Base-by-base conservation (phyloP, 1,139 yeast genomes). In the Geotrichum siamense region DNA sequence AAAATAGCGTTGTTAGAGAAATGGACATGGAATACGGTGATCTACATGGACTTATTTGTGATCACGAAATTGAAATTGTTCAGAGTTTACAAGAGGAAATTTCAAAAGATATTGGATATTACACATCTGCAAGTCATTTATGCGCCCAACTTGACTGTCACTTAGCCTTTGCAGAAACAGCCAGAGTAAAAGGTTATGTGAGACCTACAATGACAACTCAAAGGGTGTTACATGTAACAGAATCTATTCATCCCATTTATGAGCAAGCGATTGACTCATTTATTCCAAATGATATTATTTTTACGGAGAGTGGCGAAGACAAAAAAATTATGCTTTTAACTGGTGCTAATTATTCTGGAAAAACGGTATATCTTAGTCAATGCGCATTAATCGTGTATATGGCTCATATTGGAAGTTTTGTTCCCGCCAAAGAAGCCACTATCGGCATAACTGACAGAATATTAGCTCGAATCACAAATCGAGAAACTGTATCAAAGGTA, bases 331-430 rank as follows among this genome's bases (percentile, higher is more conserved):
- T 62, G 52, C 56, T 74, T 0, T 53, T 74, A 0, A 71, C 77
- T 0, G 78, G 78, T 0, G 76, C 78, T 0, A 73, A 74, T 53
- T 68, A 68, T 45, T 74, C 78, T 3, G 78, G 78, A 0, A 74
- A 74, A 52, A 69, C 77, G 0, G 73, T 74, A 0, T 68, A 65
- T 43, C 53, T 74, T 16, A 56, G 67, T 0, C 76, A 71, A 44
- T 57, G 65, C 32, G 78, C 75, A 0, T 51, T 72, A 30, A 64
- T 70, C 16, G 68, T 69, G 1, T 65, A 62, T 41, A 49, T 74
- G 41, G 68, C 76, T 0, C 78, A 74, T 40, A 59, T 73, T 26
- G 78, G 78, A 5, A 69, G 77, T 32, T 73, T 58, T 52, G 70
- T 74, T 2, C 78, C 78, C 1, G 76, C 75, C 0, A 48, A 52